These are phyloP conservation scores for Metarhizium album DNA, from an alignment of 2,329 filamentous ascomycete species.

Conservation along the genomic window DNA sequence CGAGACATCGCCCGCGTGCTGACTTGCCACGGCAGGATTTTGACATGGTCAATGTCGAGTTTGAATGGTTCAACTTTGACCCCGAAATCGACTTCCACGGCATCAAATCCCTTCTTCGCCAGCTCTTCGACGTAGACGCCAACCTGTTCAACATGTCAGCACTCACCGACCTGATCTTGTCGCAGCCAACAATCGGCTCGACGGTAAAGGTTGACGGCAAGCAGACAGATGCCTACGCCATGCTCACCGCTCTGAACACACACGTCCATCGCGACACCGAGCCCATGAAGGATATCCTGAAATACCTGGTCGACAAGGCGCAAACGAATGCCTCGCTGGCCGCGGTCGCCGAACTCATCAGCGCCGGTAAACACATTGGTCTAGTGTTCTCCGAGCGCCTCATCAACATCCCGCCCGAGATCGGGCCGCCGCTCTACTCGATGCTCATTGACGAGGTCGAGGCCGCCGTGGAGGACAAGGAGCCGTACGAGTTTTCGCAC, in stretches of 20 bases:
- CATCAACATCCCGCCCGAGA: conserved; percentile 93
- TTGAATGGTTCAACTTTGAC: conserved; percentile 97
- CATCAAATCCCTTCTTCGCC: conserved; percentile 77
- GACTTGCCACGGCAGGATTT: conserved; percentile 50
- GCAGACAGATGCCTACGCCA: conserved; percentile 83
- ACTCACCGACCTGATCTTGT: conserved; percentile 75
- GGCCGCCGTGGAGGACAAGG: conserved; percentile 78
- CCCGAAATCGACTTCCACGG: conserved; percentile 88
- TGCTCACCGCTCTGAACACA: conserved; percentile 80
- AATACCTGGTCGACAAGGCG: conserved; percentile 57
- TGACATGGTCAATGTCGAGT: conserved; percentile 89
- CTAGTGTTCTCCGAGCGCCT: conserved; percentile 85
- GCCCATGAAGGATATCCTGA: conserved; percentile 57
- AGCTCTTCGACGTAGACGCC: conserved; percentile 84
- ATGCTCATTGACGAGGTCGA: conserved; percentile 90
- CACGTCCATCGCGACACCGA: conserved; percentile 66
- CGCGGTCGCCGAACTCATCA: conserved; percentile 46
- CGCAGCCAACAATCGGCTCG: conserved; percentile 79
- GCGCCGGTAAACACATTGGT: conserved; percentile 52
- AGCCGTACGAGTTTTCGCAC: conserved; percentile 87
- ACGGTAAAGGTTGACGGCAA: conserved; percentile 97
- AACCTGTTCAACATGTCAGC: conserved; percentile 79
- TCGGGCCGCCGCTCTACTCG: conserved; percentile 85
- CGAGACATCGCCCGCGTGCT: conserved; percentile 1
- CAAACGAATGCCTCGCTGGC: conserved; percentile 43